Base-by-base conservation (phyloP, 2,329 filamentous ascomycete genomes). In the Canariomyces notabilis region DNA sequence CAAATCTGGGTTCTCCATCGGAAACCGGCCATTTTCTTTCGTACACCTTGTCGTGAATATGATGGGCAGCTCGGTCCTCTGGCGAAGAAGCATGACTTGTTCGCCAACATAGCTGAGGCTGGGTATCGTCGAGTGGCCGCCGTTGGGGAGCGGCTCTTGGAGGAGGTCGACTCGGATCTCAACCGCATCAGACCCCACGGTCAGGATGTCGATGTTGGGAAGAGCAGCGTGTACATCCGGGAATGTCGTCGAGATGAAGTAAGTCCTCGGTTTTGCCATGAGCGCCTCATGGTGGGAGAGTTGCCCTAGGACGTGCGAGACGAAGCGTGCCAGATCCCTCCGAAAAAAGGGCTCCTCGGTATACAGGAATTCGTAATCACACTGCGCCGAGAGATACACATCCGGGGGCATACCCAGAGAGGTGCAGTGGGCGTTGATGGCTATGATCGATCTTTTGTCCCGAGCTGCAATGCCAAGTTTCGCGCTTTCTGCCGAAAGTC, bases 341-440 rank as follows among this genome's bases (percentile, higher is more conserved):
- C 87, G 80, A 51, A 84, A 82, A 62, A 86, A 87, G 1, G 83
- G 77, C 7, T 76, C 74, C 52, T 82, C 77, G 3, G 85, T 87
- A 68, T 93, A 94, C 16, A 94, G 74, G 57, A 91, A 93, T 63
- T 94, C 88, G 67, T 91, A 93, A 67, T 93, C 86, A 68, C 85
- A 90, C 47, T 76, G 66, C 20, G 78, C 71, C 14, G 83, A 88
- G 19, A 89, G 74, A 37, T 72, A 64, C 32, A 76, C 63, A 55
- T 87, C 80, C n/a, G 83, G 80, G 15, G 81, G 80, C 70, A 83
- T 85, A 22, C 80, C 81, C 45, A 81, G 72, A 57, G 83, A 80
- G 52, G 89, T 80, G 61, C 83, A 87, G 63, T 91, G 85, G 19
- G 85, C 82, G 62, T 90, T 85, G 61, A 93, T 84, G 46, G 83